Evolutionary conservation across 1,284 basidiomycete species (phyloP), one percentile per base, ranked within the genome.

Genomic region (Austroboletus novae-zelandiae): DNA sequence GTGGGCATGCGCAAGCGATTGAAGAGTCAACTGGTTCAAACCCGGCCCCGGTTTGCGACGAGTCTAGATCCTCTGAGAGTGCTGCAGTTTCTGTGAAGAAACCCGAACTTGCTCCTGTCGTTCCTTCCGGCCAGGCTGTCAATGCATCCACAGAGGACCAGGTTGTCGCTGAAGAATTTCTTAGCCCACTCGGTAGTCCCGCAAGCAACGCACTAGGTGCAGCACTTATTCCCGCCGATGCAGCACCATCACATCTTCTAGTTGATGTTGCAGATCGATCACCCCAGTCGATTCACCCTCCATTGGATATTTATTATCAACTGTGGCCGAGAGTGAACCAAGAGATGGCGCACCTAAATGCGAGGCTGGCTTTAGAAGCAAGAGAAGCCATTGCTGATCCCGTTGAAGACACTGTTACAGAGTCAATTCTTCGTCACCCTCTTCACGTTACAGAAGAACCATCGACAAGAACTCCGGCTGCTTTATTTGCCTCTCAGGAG

Each of bases 1-100:
- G 70, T 52, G 73, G 71, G 15, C 62, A 64, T 51, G 67, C 62
- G n/a, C 57, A 50, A 18, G 36, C 61, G 30, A 67, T 67, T 9
- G 43, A 47, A 29, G 43, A 52, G 44, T 18, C 40, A 20, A 2
- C 18, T 17, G 4, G 13, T 20, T 43, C 29, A 45, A 40, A 32
- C 23, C 41, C 44, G 29, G 5, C 25, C 40, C n/a, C 34, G 3
- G 35, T 35, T 29, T 25, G 29, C 8, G 14, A 35, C 47, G 41
- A 51, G 27, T 36, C 48, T 11, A 40, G 43, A 15, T 43, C 45
- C 9, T 32, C 43, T n/a, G 6, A 14, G 30, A 53, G 36, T 31
- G 43, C 47, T 4, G 18, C n/a, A 34, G 35, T 17, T 10, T 23
- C 43, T 23, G 20, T 18, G 14, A 48, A 40, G 45, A 45, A 44